Evolutionary conservation across 2,329 filamentous ascomycete species (phyloP).

Genomic region (Trichoderma sp.): DNA sequence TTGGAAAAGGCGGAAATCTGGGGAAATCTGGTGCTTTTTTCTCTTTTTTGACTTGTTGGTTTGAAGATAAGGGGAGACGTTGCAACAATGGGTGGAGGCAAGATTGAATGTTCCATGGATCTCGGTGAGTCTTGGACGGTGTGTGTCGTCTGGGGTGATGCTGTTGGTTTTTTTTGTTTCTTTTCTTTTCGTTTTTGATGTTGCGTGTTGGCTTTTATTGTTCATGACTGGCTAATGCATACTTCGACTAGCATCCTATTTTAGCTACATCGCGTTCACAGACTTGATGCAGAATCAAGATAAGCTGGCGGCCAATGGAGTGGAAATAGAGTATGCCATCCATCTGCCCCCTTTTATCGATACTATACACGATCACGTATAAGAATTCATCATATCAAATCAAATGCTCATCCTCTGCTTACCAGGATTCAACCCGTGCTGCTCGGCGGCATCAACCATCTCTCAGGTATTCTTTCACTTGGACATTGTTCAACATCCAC

Average conservation of each 20-base stretch:
- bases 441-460: constrained; percentile 63
- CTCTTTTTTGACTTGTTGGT: too few species aligned
- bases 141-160: not conserved
- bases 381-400: not conserved
- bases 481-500: not conserved
- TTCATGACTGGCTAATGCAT: not conserved
- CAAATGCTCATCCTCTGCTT: not conserved
- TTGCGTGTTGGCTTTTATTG: not conserved
- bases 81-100: constrained; percentile 49
- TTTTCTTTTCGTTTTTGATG: not conserved
- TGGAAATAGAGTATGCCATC: constrained; percentile 61
- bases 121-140: constrained; percentile 45
- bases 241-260: constrained; percentile 56
- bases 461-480: constrained; percentile 43
- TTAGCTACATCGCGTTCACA: constrained; percentile 54
- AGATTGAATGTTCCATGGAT: constrained; percentile 66
- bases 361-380: not conserved
- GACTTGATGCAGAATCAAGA: constrained; percentile 57
- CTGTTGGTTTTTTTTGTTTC: not conserved
- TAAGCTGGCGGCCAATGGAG: constrained; percentile 53
- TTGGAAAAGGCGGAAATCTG: not conserved
- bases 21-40: not conserved
- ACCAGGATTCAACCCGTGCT: constrained; percentile 68
- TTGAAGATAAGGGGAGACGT: not conserved
- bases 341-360: not conserved